Conservation (phyloP, 176 grass and related monocot genomes). For the Carex littledalei region DNA sequence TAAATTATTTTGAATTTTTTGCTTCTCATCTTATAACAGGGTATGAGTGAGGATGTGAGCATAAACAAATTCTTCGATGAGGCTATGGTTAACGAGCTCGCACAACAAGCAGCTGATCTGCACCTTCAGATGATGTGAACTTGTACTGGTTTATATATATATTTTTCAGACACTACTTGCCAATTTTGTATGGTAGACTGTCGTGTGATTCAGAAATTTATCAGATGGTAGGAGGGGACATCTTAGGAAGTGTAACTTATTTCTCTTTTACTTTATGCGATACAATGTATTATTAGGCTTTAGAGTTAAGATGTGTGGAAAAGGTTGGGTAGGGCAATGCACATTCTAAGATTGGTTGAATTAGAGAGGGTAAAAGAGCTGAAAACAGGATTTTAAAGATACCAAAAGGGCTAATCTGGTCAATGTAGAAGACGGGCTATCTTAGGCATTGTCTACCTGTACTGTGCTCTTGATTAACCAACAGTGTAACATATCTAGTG, state of each 20-base stretch:
- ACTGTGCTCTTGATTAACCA: too few species aligned
- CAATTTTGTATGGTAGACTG: neutral
- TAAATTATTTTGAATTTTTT: slow-evolving; percentile 1
- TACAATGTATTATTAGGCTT: neutral
- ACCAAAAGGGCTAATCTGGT: neutral
- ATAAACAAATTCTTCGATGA: slow-evolving; percentile 81
- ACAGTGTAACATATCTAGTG: neutral
- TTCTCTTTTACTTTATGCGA: neutral
- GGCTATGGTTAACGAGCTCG: slow-evolving; percentile 91
- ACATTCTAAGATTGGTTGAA: too few species aligned
- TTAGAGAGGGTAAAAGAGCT: too few species aligned
- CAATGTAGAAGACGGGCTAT: neutral
- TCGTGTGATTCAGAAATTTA: neutral
- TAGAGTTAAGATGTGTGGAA: neutral
- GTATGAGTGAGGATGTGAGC: slow-evolving; percentile 99
- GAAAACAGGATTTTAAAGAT: neutral
- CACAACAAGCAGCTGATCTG: slow-evolving; percentile 85
- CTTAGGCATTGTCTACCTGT: neutral
- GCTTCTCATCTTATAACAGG: slow-evolving; percentile 36
- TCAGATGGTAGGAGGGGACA: neutral
- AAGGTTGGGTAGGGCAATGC: too few species aligned
- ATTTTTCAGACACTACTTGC: neutral
- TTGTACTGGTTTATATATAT: neutral
- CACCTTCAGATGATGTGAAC: slow-evolving; percentile 82
- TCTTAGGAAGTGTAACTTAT: neutral